Base-by-base conservation (phyloP, 73 alveolate genomes). In the Halteria grandinella region DNA sequence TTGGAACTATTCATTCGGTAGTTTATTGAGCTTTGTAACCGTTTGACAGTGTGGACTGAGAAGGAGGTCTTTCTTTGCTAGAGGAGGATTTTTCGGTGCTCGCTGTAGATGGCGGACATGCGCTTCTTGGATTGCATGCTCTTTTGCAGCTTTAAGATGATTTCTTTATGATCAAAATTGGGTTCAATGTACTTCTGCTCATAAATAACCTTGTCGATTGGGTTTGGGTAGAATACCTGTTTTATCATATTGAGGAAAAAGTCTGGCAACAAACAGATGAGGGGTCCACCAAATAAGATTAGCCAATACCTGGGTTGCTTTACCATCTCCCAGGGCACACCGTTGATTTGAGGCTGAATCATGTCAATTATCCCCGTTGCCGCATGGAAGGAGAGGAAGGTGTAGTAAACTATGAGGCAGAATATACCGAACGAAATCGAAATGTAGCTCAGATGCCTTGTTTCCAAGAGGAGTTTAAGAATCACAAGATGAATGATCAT, bases 401-500 rank as follows among this genome's bases (percentile, higher is more conserved):
- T 43, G 50, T 85, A 86, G 69, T 75, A 86, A 60, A 86, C 71
- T 0, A 80, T 0, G 15, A 86, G 27, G 33, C 88, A 64, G 11
- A 33, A 28, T 18, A 55, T 33, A 23, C 79, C 41, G 11, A 79
- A 73, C 20, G n/a, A n/a, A n/a, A 94, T 36, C 55, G 77, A 86
- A 0, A 91, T 62, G 44, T 69, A 31, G 63, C 89, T 91, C 97
- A 92, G 91, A 54, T 50, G 88, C 62, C 78, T 88, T 62, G 88
- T 71, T 17, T 87, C 90, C 40, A 91, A 70, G 69, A 91, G 74
- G 54, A 93, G 75, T 85, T 93, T 93, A 55, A 80, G 76, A 0
- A 90, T 84, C 49, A 88, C 97, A 17, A 90, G 71, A 79, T 91
- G 97, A 40, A 93, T 93, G 39, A 93, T 81, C 24, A 89, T 66